These are phyloP conservation scores for Chaetomium globosum DNA, from an alignment of 2,329 filamentous ascomycete species.

Conservation along the genomic window DNA sequence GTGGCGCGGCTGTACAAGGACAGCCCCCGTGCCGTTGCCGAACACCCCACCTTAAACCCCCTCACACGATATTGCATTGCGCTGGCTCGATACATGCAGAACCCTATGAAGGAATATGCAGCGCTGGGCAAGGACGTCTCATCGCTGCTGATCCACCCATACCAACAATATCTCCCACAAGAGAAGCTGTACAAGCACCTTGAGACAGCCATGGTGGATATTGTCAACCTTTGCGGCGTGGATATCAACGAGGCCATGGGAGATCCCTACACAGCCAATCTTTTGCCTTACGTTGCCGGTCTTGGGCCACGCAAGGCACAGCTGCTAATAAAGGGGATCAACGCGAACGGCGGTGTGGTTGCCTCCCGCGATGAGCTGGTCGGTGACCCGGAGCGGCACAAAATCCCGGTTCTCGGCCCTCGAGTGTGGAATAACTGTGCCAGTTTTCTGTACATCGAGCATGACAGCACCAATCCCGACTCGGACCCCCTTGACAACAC, in stretches of 20 bases:
- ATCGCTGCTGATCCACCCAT: constrained; percentile 84
- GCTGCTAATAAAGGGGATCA: constrained; percentile 83
- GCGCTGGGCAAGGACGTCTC: constrained; percentile 85
- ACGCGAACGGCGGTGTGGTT: constrained; percentile 84
- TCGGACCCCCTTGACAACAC: constrained; percentile 96
- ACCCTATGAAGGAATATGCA: constrained; percentile 94
- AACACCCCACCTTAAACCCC: constrained; percentile 78
- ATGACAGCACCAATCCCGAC: constrained; percentile 76
- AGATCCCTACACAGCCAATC: constrained; percentile 79
- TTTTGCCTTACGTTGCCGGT: constrained; percentile 88
- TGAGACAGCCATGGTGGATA: constrained; percentile 97
- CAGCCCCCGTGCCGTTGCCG: constrained; percentile 74
- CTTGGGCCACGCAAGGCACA: constrained; percentile 90
- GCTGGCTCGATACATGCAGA: constrained; percentile 88
- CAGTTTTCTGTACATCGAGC: constrained; percentile 89
- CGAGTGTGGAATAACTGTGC: constrained; percentile 96
- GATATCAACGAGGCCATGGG: constrained; percentile 89
- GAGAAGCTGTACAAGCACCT: constrained; percentile 85
- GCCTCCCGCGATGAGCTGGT: constrained; percentile 84
- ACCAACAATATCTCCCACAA: constrained; percentile 83
- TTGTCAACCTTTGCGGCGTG: constrained; percentile 95
- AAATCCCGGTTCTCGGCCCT: constrained; percentile 78
- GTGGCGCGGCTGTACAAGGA: constrained; percentile 95
- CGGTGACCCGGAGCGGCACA: constrained; percentile 79
- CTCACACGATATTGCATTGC: constrained; percentile 88